A percentile compares a stretch with the other conserved stretches of the same genome.
Evolutionary conservation across 1,139 yeast genomes (phyloP).

Genomic region (Kluyveromyces marxianus): DNA sequence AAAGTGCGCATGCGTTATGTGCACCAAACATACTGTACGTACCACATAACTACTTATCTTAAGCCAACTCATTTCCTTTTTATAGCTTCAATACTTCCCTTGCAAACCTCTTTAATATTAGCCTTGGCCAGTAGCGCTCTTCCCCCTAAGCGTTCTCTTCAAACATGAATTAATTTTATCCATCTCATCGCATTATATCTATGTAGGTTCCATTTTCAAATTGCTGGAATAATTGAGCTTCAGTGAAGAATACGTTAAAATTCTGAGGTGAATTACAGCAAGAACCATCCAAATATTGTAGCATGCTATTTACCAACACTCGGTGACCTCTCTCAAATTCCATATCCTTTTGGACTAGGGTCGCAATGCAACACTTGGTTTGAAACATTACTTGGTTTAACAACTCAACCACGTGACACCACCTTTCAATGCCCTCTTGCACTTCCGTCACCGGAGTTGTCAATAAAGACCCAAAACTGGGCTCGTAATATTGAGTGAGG

Average conservation of each 20-base stretch:
- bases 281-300: background rate
- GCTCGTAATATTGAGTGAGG: background rate
- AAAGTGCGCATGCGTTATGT: slow-evolving; percentile 55
- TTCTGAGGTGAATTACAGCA: background rate
- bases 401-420: slow-evolving; percentile 3
- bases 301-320: background rate
- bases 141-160: background rate
- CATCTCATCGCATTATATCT: background rate
- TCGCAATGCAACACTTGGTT: background rate
- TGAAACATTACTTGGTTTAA: background rate
- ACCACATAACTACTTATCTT: slow-evolving; percentile 32
- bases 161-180: background rate
- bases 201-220: slow-evolving; percentile 3
- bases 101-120: background rate
- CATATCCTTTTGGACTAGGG: background rate
- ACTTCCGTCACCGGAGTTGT: background rate
- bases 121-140: background rate
- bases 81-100: background rate
- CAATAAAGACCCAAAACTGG: background rate
- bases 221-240: slow-evolving; percentile 1
- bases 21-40: slow-evolving; percentile 63
- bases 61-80: slow-evolving; percentile 8
- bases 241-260: background rate
- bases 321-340: background rate
- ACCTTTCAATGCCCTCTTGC: background rate